These are phyloP conservation scores for Botrytis sinoallii DNA, from an alignment of 2,329 filamentous ascomycete species.

Conservation along the genomic window DNA sequence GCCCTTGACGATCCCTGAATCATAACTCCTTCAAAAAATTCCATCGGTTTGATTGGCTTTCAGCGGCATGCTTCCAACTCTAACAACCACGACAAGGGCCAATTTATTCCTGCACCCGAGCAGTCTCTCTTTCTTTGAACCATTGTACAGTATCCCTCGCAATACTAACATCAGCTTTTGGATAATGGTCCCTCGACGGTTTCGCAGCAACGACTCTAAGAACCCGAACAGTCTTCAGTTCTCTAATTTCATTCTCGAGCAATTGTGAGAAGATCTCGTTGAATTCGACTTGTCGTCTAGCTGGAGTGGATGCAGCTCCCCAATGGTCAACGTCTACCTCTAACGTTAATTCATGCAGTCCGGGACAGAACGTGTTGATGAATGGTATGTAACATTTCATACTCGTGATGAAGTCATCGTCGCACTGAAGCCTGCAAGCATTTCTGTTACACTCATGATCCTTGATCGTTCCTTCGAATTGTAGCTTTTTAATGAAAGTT, in stretches of 20 bases:
- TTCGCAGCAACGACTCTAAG: not conserved
- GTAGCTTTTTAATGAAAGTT: not conserved
- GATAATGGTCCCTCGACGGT: not conserved
- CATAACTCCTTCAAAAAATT: too few relatives aligned
- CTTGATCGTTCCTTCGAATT: not conserved
- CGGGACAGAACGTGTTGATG: not conserved
- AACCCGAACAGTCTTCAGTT: not conserved
- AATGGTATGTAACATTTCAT: not conserved
- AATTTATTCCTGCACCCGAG: not conserved
- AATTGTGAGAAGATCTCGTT: not conserved
- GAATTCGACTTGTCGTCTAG: too few relatives aligned
- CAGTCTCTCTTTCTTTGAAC: not conserved
- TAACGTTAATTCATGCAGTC: not conserved
- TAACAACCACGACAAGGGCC: not conserved
- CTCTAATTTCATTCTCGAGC: not conserved
- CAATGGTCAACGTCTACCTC: not conserved
- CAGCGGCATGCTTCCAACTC: too few relatives aligned
- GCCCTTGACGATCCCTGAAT: not conserved
- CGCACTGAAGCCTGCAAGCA: not conserved
- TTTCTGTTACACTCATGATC: not conserved
- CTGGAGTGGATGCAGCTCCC: too few relatives aligned
- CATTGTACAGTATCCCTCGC: not conserved
- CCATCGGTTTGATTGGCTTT: fast-evolving
- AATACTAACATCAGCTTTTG: not conserved
- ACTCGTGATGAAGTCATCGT: not conserved